phyloP scores from a whole-genome alignment of 139 green algal genomes.

The Micractinium sp. region DNA sequence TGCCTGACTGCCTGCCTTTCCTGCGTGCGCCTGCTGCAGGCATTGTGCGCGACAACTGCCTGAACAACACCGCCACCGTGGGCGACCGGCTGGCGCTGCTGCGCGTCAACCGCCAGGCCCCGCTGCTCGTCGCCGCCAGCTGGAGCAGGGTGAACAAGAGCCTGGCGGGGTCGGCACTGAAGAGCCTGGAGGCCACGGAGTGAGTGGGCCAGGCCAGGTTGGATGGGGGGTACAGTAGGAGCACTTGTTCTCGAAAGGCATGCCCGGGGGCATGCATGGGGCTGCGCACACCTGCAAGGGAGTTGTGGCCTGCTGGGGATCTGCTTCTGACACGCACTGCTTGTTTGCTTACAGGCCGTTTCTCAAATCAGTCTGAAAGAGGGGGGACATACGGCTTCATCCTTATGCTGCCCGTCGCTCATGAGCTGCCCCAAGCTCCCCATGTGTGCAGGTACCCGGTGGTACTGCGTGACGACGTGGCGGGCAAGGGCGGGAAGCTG shows the following conservation, averaged over 20 bases:
- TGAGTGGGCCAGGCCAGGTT: not conserved
- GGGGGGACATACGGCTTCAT: no score
- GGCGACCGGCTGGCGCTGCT: not conserved
- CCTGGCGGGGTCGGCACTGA: not conserved
- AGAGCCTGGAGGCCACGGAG: not conserved
- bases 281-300: no score
- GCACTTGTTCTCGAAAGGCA: no score
- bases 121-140: not conserved
- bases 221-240: no score
- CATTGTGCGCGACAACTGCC: not conserved
- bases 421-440: no score
- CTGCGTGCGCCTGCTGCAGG: not conserved
- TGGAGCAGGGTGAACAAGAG: not conserved
- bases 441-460: not conserved
- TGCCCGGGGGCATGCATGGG: no score
- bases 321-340: not conserved
- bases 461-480: not conserved
- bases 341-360: not conserved
- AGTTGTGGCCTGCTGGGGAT: no score
- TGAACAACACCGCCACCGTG: not conserved
- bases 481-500: not conserved
- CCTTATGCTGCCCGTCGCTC: no score
- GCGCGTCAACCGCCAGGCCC: not conserved
- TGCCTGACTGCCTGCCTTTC: not conserved
- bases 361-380: not conserved